These are phyloP conservation scores for Cadophora sp. DNA, from an alignment of 2,329 filamentous ascomycete genomes.

Conservation along the genomic window DNA sequence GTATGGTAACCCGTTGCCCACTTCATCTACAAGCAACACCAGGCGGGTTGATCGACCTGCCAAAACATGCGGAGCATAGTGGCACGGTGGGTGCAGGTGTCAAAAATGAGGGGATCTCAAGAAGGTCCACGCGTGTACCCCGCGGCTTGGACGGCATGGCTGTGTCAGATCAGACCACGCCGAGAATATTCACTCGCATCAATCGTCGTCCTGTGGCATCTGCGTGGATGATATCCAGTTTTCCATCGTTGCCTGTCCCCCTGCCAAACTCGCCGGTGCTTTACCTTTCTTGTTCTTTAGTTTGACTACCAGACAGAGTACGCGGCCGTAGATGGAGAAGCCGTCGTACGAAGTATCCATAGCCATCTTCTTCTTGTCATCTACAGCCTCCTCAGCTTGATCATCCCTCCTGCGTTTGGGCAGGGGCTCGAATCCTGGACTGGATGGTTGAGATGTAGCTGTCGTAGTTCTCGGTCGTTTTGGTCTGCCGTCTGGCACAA, in stretches of 20 bases:
- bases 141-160: constrained; percentile 16
- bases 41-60: constrained; percentile 5
- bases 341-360: constrained; percentile 92
- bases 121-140: constrained; percentile 18
- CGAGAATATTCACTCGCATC: constrained; percentile 10
- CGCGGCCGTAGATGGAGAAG: constrained; percentile 93
- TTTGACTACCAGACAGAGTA: constrained; percentile 87
- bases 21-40: background rate
- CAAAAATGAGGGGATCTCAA: constrained; percentile 10
- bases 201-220: constrained; percentile 47
- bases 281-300: constrained; percentile 65
- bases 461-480: constrained; percentile 42
- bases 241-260: constrained; percentile 77
- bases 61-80: constrained; percentile 4
- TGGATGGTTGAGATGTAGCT: constrained; percentile 40
- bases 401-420: constrained; percentile 56
- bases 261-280: constrained; percentile 43
- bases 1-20: background rate
- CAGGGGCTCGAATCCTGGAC: constrained; percentile 41
- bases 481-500: constrained; percentile 45
- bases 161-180: constrained; percentile 24
- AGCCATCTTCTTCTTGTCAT: constrained; percentile 90
- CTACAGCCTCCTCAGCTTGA: constrained; percentile 41
- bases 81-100: constrained; percentile 7
- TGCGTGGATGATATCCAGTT: constrained; percentile 87